phyloP scores from a whole-genome alignment of 2,329 filamentous ascomycete species.

The Diplodia mutila region DNA sequence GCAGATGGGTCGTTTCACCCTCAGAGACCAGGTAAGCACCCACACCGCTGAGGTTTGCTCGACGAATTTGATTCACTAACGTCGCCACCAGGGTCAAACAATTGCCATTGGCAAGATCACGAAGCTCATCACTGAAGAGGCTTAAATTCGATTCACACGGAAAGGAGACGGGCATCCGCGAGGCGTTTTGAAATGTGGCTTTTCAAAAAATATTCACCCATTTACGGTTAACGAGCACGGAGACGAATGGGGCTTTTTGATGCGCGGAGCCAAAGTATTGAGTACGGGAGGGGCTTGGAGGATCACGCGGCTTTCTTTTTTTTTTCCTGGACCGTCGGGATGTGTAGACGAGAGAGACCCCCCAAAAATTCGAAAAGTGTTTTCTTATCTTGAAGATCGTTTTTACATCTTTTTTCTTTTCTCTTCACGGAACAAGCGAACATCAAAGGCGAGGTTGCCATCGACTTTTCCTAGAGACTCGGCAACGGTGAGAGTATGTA shows the following conservation, averaged over 20 bases:
- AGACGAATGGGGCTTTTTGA: background rate
- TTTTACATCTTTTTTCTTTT: background rate
- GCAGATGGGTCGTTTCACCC: constrained; percentile 55
- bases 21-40: constrained; percentile 32
- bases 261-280: background rate
- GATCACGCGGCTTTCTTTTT: background rate
- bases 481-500: background rate
- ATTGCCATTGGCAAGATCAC: constrained; percentile 99
- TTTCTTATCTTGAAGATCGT: background rate
- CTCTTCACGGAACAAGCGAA: background rate
- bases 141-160: background rate
- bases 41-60: background rate
- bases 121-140: constrained; percentile 67
- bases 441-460: background rate
- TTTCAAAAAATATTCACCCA: background rate
- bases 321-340: background rate
- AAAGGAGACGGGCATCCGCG: constrained; percentile 12
- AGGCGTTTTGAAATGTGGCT: constrained; percentile 21
- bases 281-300: background rate
- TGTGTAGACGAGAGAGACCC: constrained; percentile 12
- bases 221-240: constrained; percentile 14
- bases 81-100: constrained; percentile 77
- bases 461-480: background rate
- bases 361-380: constrained; percentile 9
- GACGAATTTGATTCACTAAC: constrained; percentile 33